phyloP scores from a whole-genome alignment of 345 rosid genomes.

The Acer saccharum region DNA sequence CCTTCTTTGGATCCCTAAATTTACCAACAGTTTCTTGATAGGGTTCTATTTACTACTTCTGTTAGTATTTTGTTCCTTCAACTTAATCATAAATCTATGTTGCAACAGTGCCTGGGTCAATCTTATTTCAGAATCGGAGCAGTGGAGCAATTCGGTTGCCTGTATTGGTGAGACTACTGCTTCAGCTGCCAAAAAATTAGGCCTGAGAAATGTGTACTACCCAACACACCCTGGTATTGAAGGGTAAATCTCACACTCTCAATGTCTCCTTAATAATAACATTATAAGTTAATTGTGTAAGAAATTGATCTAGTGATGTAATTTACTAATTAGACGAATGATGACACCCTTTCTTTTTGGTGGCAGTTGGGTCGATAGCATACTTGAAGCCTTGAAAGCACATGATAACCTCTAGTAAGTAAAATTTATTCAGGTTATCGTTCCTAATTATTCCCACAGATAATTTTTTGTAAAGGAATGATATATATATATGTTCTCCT shows the following conservation, averaged over 20 bases:
- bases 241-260: constrained; percentile 55
- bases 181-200: constrained; percentile 72
- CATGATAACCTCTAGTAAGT: constrained; percentile 29
- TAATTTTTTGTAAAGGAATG: not conserved
- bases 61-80: not conserved
- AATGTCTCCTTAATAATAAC: not conserved
- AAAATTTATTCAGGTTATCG: constrained; percentile 9
- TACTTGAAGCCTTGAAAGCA: constrained; percentile 67
- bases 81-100: constrained; percentile 14
- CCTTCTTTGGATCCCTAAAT: constrained; percentile 9
- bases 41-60: not conserved
- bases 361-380: constrained; percentile 85
- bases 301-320: not conserved
- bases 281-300: not conserved
- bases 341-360: not conserved
- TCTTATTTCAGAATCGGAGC: constrained; percentile 55
- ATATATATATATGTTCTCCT: not conserved
- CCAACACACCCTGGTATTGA: constrained; percentile 85
- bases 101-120: constrained; percentile 76
- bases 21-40: not conserved
- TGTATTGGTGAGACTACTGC: constrained; percentile 99
- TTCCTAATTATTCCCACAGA: not conserved
- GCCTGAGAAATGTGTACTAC: constrained; percentile 68
- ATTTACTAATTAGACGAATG: not conserved
- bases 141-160: constrained; percentile 69